Evolutionary conservation across 164 flowering plant genomes (phyloP), one percentile per base, ranked within the genome.

Genomic region (Nymphaea thermarum): DNA sequence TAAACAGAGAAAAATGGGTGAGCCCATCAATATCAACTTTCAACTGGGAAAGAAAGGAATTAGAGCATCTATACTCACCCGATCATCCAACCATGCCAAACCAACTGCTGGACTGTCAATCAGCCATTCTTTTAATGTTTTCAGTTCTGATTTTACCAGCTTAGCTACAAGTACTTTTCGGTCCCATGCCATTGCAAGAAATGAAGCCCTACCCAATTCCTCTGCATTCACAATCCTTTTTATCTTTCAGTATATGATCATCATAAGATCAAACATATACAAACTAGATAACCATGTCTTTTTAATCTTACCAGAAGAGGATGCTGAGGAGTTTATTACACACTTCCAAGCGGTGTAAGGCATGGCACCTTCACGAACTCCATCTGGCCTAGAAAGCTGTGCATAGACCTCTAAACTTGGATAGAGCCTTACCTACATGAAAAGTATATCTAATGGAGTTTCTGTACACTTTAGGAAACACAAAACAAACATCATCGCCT

Each of bases 141-240:
- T 91, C 43, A 91, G 78, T 74, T 87, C 90, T 42, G 96, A 85
- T 65, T 91, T 94, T 60, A 86, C 84, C 81, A 94, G 77, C 79
- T 84, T 94, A 42, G 96, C 96, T 62, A 94, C 90, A 83, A 85
- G 94, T 71, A 94, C 85, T 79, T 82, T 90, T 64, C 85, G 80
- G 75, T 90, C 98, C 99, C 99, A 91, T 63, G 96, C 98, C 80
- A 94, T 75, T 63, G 94, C 99, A 77, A 94, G 93, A 80, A 89
- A 71, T 64, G 96, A 82, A 71, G 84, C 83, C 70, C 75, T 86
- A 67, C 83, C 96, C 18, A 72, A 71, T 43, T 79, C 72, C 76
- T 87, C 91, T 11, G 63, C 66, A 44, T 80, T 67, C 43, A 65
- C 42, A 61, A 36, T 8, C 55, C 55, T 6, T 47, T 73, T 71